Evolutionary conservation across 352 stramenopile genomes (phyloP), one percentile per base, ranked within the genome.

Genomic region (Blastocystis sp.): DNA sequence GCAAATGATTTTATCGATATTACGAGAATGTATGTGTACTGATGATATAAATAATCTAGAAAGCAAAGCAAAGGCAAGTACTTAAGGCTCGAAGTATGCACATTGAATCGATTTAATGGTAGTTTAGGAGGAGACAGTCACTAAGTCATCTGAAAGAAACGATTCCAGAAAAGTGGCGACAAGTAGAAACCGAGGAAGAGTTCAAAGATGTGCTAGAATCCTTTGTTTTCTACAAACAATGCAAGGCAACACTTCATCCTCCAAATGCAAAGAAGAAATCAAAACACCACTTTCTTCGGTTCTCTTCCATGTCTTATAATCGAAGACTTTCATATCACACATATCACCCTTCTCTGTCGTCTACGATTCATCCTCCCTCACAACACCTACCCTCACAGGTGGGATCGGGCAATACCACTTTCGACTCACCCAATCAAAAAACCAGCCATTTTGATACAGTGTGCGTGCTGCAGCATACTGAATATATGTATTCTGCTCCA

Each of bases 231-330:
- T 59, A 77, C 66, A 77, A 77, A 80, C 20, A 80, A 7, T 34
- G 9, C 9, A 80, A 7, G 39, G 50, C 9, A 80, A 20, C 34
- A 63, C 45, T n/a, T 62, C 43, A 23, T 63, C 45, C 45, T 80
- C 70, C 53, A 80, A 80, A 54, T 80, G 45, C 1, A 62, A 53
- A 11, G 23, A 47, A 11, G 34, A 47, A 20, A 62, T 41, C 9
- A 63, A 6, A 5, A 80, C 70, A 62, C 64, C 45, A 18, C 41
- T 62, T 53, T 61, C 45, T 63, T 15, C 20, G 11, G 2, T 41
- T 34, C 26, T 80, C 50, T 64, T 8, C 70, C 70, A 80, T 8
- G 8, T 80, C 37, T 62, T 53, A 62, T 80, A 80, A 41, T 80
- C 70, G 39, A 80, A 80, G 20, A 80, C 70, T 18, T 64, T 34